Evolutionary conservation across 305 asterid species (phyloP).

Genomic region (Withania somnifera): DNA sequence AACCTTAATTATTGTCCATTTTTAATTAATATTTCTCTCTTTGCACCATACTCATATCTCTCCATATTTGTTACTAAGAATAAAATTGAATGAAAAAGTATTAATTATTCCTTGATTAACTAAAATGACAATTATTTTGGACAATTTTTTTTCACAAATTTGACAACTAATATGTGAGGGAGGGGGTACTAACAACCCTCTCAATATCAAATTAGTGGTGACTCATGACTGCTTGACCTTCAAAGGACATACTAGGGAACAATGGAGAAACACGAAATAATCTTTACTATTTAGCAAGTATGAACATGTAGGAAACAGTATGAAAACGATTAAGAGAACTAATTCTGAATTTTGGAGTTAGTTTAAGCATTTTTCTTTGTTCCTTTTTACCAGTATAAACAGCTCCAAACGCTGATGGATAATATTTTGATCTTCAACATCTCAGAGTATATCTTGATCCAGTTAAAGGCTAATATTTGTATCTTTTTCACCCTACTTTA

Average conservation of each 20-base stretch:
- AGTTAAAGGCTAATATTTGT: neutral
- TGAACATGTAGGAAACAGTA: neutral
- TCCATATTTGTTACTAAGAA: no score
- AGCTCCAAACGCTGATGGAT: neutral
- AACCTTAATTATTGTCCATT: no score
- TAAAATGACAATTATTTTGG: no score
- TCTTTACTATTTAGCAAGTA: neutral
- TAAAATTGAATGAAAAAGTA: no score
- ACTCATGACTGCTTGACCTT: neutral
- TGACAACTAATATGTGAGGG: no score
- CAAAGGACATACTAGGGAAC: neutral
- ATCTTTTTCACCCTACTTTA: neutral
- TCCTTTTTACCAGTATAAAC: neutral
- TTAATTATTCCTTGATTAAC: no score
- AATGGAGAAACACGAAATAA: neutral
- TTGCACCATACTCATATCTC: no score
- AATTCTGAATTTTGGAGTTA: neutral
- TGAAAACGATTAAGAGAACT: neutral
- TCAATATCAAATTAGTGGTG: neutral
- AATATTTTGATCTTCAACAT: neutral
- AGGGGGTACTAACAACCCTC: neutral
- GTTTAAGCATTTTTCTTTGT: neutral
- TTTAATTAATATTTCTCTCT: no score
- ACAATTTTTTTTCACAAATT: no score
- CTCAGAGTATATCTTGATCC: neutral